phyloP scores from a whole-genome alignment of 2,329 filamentous ascomycete species.

The Sphaerulina musiva region DNA sequence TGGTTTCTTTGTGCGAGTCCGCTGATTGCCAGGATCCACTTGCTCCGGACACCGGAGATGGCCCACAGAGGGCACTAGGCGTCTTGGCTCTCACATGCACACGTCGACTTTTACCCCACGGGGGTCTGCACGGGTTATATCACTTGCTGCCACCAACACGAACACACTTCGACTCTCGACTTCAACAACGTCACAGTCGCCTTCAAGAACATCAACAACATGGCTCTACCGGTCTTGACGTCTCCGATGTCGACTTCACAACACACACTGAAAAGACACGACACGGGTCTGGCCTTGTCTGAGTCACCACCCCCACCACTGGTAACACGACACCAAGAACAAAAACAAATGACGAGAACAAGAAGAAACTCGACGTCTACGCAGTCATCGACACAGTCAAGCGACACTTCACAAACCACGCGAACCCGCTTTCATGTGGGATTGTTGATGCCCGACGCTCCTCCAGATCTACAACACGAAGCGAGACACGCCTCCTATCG shows the following conservation, averaged over 20 bases:
- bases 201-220: not conserved
- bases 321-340: not conserved
- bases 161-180: not conserved
- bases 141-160: not conserved
- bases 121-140: not conserved
- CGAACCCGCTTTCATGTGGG: not conserved
- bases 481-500: constrained; percentile 9
- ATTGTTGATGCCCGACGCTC: constrained; percentile 11
- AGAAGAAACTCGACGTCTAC: constrained; percentile 5
- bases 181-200: not conserved
- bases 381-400: constrained; percentile 6
- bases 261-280: not conserved
- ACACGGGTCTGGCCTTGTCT: constrained; percentile 4
- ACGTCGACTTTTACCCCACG: not conserved
- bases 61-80: not conserved
- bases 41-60: constrained; percentile 1
- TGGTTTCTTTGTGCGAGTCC: not conserved
- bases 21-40: not conserved
- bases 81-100: constrained; percentile 6
- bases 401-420: constrained; percentile 5
- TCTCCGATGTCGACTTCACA: not conserved
- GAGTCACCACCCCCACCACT: constrained; percentile 1
- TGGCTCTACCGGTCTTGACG: not conserved
- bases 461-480: constrained; percentile 5
- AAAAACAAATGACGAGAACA: not conserved